A percentile compares a stretch with the other conserved stretches of the same genome.
Conservation (phyloP, 2,329 filamentous ascomycete genomes). For the Sporothrix globosa region DNA sequence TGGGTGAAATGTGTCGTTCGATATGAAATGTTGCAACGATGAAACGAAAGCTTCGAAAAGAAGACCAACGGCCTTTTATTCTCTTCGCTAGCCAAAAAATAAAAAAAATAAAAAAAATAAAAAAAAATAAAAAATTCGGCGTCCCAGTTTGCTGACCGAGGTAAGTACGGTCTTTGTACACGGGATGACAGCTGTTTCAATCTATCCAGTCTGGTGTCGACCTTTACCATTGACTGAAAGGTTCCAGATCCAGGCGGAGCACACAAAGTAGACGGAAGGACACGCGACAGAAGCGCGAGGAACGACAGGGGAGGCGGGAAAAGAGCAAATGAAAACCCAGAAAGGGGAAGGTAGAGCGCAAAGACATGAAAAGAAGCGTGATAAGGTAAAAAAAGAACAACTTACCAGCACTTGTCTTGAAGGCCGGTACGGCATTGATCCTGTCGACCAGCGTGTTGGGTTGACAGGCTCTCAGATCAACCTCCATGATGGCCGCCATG, state of each 20-base stretch:
- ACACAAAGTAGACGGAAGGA: constrained; percentile 19
- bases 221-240: constrained; percentile 5
- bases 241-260: constrained; percentile 29
- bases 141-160: constrained; percentile 25
- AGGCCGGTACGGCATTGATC: constrained; percentile 60
- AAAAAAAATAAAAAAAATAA: neutral
- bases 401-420: constrained; percentile 65
- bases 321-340: constrained; percentile 8
- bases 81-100: neutral
- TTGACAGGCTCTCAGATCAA: constrained; percentile 54
- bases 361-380: neutral
- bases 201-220: constrained; percentile 15
- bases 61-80: constrained; percentile 27
- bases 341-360: constrained; percentile 19
- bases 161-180: constrained; percentile 6
- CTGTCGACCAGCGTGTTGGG: constrained; percentile 56
- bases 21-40: neutral
- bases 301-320: constrained; percentile 25
- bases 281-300: constrained; percentile 32
- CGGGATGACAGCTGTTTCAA: neutral
- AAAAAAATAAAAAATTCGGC: neutral
- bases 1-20: neutral
- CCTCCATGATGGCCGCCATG: constrained; percentile 51
- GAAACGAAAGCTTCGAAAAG: neutral
- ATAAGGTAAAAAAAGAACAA: constrained; percentile 28